Evolutionary conservation across 1,139 yeast genomes (phyloP), one percentile per base, ranked within the genome.

Genomic region (Saccharomyces hybrid): DNA sequence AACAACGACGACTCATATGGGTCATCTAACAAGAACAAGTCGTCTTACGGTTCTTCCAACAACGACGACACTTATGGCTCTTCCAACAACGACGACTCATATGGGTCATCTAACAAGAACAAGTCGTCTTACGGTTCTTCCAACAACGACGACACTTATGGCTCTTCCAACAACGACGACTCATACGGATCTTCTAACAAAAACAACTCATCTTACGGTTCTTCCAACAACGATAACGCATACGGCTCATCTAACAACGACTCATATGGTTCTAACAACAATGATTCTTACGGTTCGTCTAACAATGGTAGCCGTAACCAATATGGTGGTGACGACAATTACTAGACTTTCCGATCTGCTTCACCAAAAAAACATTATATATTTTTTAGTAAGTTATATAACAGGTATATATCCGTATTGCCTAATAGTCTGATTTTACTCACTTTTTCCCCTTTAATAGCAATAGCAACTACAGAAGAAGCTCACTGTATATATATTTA

Each of bases 171-270:
- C 19, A 38, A 19, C 16, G 8, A 34, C 14, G 62, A 62, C 51
- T 57, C 63, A 51, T 54, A 59, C 47, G 65, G 61, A 16, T 62
- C 67, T 47, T 24, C 29, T 26, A 65, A 21, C 49, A 24, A 24
- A 6, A 24, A 24, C 24, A 24, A 24, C 5, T 24, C 24, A 4
- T 24, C 24, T 24, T 47, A 48, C 49, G 50, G 42, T 7, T 47
- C 49, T 32, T 47, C 50, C 31, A 59, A 63, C 38, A 58, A 60
- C 56, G 52, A 52, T 14, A 46, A 49, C 29, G 42, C 63, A 51
- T 54, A 59, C 48, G 65, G 61, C 21, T 62, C 67, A 48, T 24
- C 29, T 26, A 65, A 21, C 19, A 1, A 24, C 6, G 26, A 24
- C 6, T 24, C 26, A 4, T 47, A 48, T 38, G 50, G 42, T 2